phyloP scores from a whole-genome alignment of 2,329 filamentous ascomycete species.

The Aspergillus terreus region DNA sequence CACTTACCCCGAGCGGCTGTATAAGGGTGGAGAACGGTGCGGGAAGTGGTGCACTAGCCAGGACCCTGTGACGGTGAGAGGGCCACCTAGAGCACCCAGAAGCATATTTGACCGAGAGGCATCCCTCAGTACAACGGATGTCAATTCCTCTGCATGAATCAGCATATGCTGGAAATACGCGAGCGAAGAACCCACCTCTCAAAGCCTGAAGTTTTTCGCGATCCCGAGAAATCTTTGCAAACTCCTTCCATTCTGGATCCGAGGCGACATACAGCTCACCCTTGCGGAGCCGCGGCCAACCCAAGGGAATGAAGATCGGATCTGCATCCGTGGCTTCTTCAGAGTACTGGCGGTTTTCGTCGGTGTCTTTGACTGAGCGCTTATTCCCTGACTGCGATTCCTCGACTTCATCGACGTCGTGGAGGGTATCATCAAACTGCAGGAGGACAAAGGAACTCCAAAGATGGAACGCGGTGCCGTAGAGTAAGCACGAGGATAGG shows the following conservation, averaged over 20 bases:
- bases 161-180: slow-evolving; percentile 1
- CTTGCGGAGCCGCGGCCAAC: slow-evolving; percentile 41
- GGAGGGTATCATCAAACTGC: slow-evolving; percentile 24
- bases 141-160: slow-evolving; percentile 44
- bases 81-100: slow-evolving; percentile 44
- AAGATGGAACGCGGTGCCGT: slow-evolving; percentile 30
- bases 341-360: background rate
- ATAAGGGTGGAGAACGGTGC: slow-evolving; percentile 55
- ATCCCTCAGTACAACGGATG: slow-evolving; percentile 39
- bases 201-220: slow-evolving; percentile 46
- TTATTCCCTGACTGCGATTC: background rate
- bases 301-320: slow-evolving; percentile 59
- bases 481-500: slow-evolving; percentile 26
- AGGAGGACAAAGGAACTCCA: slow-evolving; percentile 31
- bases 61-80: slow-evolving; percentile 48
- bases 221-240: slow-evolving; percentile 57
- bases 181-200: slow-evolving; percentile 28
- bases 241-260: slow-evolving; percentile 63
- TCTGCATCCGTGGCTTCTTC: slow-evolving; percentile 39
- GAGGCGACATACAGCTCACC: slow-evolving; percentile 29
- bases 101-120: slow-evolving; percentile 46
- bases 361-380: background rate
- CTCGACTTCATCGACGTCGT: slow-evolving; percentile 17
- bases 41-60: slow-evolving; percentile 65
- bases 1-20: slow-evolving; percentile 57